Percentiles rank a stretch among this genome's conserved stretches.
Evolutionary conservation across 2,329 filamentous ascomycete genomes (phyloP).

Genomic region (Beauveria medogensis): DNA sequence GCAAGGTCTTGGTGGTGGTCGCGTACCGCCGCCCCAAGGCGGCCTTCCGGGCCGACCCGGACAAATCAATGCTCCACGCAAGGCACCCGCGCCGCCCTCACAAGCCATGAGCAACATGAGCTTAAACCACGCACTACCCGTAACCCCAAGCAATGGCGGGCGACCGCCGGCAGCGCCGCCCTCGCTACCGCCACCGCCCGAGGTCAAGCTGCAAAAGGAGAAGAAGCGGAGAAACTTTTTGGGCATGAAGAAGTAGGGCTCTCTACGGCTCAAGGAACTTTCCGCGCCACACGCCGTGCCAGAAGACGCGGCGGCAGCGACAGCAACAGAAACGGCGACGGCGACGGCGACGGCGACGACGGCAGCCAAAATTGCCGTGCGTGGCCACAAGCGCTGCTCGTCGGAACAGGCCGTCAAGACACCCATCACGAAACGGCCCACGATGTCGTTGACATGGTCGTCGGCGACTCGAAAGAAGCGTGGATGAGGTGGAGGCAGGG

Average conservation of each 20-base stretch:
- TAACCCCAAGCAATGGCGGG: slow-evolving; percentile 15
- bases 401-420: not conserved
- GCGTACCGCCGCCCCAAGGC: slow-evolving; percentile 16
- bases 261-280: slow-evolving; percentile 14
- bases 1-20: slow-evolving; percentile 16
- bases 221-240: slow-evolving; percentile 55
- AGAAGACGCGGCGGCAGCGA: not conserved
- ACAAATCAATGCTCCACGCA: slow-evolving; percentile 16
- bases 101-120: slow-evolving; percentile 49
- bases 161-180: slow-evolving; percentile 17
- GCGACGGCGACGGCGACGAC: not conserved
- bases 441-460: slow-evolving; percentile 1
- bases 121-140: slow-evolving; percentile 24
- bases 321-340: not conserved
- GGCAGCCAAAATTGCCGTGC: not conserved
- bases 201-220: slow-evolving; percentile 43
- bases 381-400: not conserved
- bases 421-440: not conserved
- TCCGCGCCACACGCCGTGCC: not conserved
- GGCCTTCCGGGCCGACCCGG: slow-evolving; percentile 30
- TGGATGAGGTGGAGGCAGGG: not conserved
- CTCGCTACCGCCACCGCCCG: slow-evolving; percentile 18
- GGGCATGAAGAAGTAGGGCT: slow-evolving; percentile 49
- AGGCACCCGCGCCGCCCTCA: slow-evolving; percentile 36
- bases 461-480: not conserved